A percentile compares a stretch with the other conserved stretches of the same genome.
These are phyloP conservation scores for Penicillium sp. DNA, from an alignment of 2,329 filamentous ascomycete genomes.

Conservation along the genomic window DNA sequence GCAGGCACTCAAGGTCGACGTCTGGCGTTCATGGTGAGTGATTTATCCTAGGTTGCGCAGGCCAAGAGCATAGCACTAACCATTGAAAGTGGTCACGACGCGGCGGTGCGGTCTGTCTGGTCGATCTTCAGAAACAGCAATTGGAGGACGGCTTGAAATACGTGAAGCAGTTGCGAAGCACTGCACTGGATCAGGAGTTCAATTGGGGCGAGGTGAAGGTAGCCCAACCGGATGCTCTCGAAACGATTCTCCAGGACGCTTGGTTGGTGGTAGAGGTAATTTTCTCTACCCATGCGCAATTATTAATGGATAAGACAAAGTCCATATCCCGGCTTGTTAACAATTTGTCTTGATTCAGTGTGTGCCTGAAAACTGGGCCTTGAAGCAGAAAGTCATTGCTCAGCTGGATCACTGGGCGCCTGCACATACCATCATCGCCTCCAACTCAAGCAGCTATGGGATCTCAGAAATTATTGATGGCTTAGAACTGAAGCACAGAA, in stretches of 20 bases:
- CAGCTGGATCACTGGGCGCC: constrained; percentile 37
- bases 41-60: not conserved
- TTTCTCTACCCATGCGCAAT: not conserved
- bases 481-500: constrained; percentile 28
- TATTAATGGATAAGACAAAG: too few relatives aligned
- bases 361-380: constrained; percentile 39
- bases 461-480: constrained; percentile 40
- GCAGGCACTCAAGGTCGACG: constrained; percentile 33
- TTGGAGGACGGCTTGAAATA: constrained; percentile 23
- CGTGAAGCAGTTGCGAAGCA: constrained; percentile 23
- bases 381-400: constrained; percentile 39
- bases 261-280: constrained; percentile 36
- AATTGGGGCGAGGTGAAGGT: constrained; percentile 23
- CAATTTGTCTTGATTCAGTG: constrained; percentile 26
- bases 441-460: constrained; percentile 45
- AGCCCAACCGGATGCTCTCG: constrained; percentile 16
- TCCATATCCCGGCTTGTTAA: too few relatives aligned
- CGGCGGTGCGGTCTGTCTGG: constrained; percentile 27
- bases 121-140: constrained; percentile 27
- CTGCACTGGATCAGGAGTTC: constrained; percentile 2
- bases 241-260: constrained; percentile 19
- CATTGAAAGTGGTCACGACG: constrained; percentile 28
- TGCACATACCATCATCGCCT: constrained; percentile 38
- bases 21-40: constrained; percentile 34
- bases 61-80: not conserved